phyloP scores from a whole-genome alignment of 495 filamentous ascomycete species.

The Oleoguttula mirabilis region DNA sequence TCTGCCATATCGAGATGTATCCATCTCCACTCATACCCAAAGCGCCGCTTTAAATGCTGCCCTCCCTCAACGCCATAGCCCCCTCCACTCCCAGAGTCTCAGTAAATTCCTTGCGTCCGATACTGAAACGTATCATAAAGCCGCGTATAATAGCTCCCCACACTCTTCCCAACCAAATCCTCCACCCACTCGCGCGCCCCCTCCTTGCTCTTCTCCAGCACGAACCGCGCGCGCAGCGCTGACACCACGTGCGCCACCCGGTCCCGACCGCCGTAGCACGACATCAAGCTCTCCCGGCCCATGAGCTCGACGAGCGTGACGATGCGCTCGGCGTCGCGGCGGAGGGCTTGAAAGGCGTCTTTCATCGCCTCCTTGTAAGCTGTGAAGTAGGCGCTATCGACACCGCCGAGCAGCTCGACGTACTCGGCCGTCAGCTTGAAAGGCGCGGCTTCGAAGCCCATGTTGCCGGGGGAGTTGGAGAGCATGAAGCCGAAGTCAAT shows the following conservation, averaged over 20 bases:
- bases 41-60: not conserved
- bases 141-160: constrained; percentile 68
- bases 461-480: constrained; percentile 61
- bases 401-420: constrained; percentile 59
- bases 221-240: constrained; percentile 53
- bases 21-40: no score
- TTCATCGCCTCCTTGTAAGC: constrained; percentile 60
- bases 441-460: constrained; percentile 67
- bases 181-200: constrained; percentile 65
- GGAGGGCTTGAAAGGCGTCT: constrained; percentile 60
- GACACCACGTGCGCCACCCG: constrained; percentile 49
- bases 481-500: constrained; percentile 80
- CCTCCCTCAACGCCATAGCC: no score
- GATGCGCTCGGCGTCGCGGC: constrained; percentile 58
- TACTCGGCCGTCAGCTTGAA: constrained; percentile 73
- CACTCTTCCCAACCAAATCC: constrained; percentile 56
- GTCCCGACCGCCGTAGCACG: constrained; percentile 55
- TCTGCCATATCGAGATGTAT: no score
- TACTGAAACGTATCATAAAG: constrained; percentile 69
- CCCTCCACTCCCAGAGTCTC: no score
- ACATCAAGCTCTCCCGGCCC: constrained; percentile 64
- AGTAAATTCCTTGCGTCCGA: constrained; percentile 69
- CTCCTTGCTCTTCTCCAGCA: constrained; percentile 59
- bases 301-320: constrained; percentile 64
- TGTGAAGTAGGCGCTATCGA: constrained; percentile 48